Conservation (phyloP, 768 basidiomycete species). For the Terana coerulea region DNA sequence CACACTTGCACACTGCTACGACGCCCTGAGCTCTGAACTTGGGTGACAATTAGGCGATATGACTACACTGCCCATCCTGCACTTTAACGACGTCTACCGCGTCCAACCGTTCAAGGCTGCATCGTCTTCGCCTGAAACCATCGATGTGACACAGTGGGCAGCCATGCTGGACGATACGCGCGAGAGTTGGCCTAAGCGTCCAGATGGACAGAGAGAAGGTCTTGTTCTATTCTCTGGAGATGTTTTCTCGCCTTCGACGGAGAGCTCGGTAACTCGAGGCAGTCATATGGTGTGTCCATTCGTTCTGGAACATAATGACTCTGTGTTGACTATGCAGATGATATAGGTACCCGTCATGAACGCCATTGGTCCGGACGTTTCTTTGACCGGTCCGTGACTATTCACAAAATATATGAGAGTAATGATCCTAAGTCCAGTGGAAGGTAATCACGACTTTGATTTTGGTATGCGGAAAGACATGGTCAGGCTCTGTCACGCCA, state of each 20-base stretch:
- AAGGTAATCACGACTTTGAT: constrained; percentile 95
- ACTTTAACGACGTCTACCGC: constrained; percentile 85
- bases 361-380: constrained; percentile 70
- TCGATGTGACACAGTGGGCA: constrained; percentile 87
- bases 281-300: constrained; percentile 73
- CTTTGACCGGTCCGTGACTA: constrained; percentile 64
- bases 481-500: neutral
- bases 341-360: constrained; percentile 84
- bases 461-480: constrained; percentile 45
- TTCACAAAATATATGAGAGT: too few species aligned
- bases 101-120: constrained; percentile 70
- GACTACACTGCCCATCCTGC: constrained; percentile 45
- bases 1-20: too few species aligned
- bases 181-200: constrained; percentile 45
- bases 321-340: neutral
- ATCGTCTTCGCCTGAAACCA: constrained; percentile 51
- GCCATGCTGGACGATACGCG: constrained; percentile 63
- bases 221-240: constrained; percentile 87
- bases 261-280: constrained; percentile 84
- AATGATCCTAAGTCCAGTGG: constrained; percentile 1
- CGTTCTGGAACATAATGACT: constrained; percentile 6
- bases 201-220: constrained; percentile 60
- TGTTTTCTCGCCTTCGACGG: constrained; percentile 81
- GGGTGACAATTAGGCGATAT: too few species aligned
- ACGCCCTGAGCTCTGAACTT: too few species aligned